Evolutionary conservation across 768 basidiomycete genomes (phyloP).

Genomic region (Lactarius quietus): DNA sequence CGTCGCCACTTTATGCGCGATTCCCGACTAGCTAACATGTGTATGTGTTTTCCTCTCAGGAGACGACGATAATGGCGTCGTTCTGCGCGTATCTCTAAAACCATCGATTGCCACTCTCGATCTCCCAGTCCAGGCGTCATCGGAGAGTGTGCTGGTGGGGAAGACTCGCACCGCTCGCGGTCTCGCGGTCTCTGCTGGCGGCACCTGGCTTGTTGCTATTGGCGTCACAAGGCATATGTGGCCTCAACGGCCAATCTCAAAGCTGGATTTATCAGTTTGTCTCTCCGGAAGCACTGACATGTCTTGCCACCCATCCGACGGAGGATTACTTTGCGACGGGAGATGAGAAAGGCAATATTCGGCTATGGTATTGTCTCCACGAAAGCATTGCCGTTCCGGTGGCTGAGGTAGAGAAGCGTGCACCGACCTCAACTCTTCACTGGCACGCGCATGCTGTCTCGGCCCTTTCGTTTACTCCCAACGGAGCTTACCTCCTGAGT

Average conservation of each 20-base stretch:
- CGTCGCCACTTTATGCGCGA: slow-evolving; percentile 10
- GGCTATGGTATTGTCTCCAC: slow-evolving; percentile 90
- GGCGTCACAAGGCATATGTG: slow-evolving; percentile 76
- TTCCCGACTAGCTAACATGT: neutral
- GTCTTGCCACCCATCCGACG: slow-evolving; percentile 81
- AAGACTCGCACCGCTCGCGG: slow-evolving; percentile 63
- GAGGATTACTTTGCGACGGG: slow-evolving; percentile 97
- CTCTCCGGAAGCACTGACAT: slow-evolving; percentile 75
- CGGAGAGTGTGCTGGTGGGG: slow-evolving; percentile 55
- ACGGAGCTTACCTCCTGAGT: slow-evolving; percentile 89
- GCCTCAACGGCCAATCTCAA: slow-evolving; percentile 52
- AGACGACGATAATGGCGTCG: slow-evolving; percentile 43
- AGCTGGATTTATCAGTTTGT: slow-evolving; percentile 75
- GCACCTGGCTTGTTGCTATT: slow-evolving; percentile 71
- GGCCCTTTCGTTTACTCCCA: slow-evolving; percentile 79
- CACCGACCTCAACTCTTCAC: slow-evolving; percentile 83
- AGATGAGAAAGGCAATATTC: slow-evolving; percentile 77
- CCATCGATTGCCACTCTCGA: slow-evolving; percentile 41
- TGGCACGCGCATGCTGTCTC: slow-evolving; percentile 97
- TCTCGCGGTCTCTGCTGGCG: slow-evolving; percentile 70
- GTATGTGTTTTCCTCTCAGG: neutral
- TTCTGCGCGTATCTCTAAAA: slow-evolving; percentile 63
- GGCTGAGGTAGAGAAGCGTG: slow-evolving; percentile 67
- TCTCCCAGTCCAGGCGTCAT: slow-evolving; percentile 41
- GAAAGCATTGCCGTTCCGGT: slow-evolving; percentile 47